Evolutionary conservation across 208 protist genomes (phyloP), one percentile per base, ranked within the genome.

Genomic region (Leptomonas pyrrhocoris): DNA sequence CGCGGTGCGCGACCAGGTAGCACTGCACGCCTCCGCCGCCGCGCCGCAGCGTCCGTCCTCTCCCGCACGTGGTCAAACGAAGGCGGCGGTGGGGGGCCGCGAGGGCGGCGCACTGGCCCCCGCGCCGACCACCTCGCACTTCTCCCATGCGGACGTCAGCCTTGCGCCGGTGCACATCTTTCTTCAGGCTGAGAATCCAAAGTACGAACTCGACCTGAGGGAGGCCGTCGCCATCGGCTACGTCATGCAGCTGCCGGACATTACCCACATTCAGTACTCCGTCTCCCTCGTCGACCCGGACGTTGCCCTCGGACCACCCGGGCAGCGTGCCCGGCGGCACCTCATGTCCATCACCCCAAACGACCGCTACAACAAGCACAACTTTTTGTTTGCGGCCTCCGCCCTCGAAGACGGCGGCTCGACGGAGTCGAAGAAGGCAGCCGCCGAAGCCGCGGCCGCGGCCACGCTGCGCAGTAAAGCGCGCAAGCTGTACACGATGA

Each of bases 201-300:
- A 81, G 19, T 76, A 80, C 46, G 81, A 91, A 71, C 77, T 95
- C 53, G 85, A 80, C 23, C 60, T 95, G 50, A 65, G 62, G 51
- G 90, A 95, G 69, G 90, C 85, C 34, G 85, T 95, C 50, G 23
- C 75, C 18, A 79, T 93, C 18, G 90, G 90, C 46, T 93, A 88
- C 53, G 84, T 93, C 5, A 70, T 93, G 70, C 90, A 93, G 68
- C 82, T 95, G 50, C 90, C 90, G 2, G 80, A 84, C 73, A 85
- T 80, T 48, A 57, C 83, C 48, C 59, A 79, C 46, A 95, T 95
- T 43, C 85, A 95, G 70, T 73, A 80, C 27, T 92, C 83, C 40
- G 90, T 95, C 36, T 93, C 87, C 18, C 63, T 81, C 28, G 86
- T 92, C 15, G 90, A 95, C 74, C 87, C 90, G 1, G 90, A 95